A percentile compares a stretch with the other conserved stretches of the same genome.
Conservation (phyloP, 2,329 filamentous ascomycete genomes). For the Scedosporium apiospermum region DNA sequence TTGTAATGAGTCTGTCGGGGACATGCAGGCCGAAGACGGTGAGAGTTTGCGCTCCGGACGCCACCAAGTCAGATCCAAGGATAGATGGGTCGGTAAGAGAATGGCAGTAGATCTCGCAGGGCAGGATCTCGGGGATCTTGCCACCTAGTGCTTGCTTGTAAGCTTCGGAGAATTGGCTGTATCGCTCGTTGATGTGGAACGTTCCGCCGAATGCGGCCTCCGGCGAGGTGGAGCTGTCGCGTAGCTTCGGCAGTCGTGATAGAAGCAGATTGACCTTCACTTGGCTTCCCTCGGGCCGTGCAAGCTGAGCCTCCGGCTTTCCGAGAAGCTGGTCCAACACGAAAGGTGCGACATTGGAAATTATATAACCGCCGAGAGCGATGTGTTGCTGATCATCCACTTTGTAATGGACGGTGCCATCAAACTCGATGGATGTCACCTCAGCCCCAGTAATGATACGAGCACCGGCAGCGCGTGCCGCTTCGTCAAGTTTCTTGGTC, state of each 20-base stretch:
- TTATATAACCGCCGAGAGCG: background rate
- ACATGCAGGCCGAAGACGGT: background rate
- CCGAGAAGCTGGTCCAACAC: background rate
- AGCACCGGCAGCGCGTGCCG: background rate
- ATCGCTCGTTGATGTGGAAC: background rate
- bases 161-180: background rate
- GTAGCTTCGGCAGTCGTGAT: background rate
- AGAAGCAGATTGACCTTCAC: background rate
- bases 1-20: background rate
- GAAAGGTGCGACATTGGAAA: background rate
- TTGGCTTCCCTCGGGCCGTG: background rate
- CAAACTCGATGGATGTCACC: background rate
- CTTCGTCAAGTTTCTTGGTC: background rate
- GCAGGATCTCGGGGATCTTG: background rate
- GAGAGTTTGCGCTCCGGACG: background rate
- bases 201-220: background rate
- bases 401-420: background rate
- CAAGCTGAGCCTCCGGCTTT: background rate
- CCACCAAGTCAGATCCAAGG: background rate
- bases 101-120: background rate
- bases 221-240: background rate
- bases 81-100: background rate
- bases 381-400: background rate
- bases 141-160: background rate
- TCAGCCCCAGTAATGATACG: background rate